phyloP scores from a whole-genome alignment of 495 filamentous ascomycete species.

The Aspergillus sclerotiicarbonarius region DNA sequence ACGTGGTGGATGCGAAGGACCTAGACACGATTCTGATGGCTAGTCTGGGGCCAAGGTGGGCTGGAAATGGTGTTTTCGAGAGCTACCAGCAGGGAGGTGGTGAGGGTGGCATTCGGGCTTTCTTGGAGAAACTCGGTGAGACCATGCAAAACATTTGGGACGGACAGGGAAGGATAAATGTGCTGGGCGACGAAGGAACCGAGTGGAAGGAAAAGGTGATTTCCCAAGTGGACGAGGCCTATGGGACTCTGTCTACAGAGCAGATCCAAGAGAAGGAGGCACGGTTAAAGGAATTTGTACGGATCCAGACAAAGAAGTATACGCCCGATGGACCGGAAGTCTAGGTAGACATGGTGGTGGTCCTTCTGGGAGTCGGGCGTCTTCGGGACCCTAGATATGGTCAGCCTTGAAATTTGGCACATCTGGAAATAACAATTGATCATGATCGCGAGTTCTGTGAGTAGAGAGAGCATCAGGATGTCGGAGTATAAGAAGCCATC shows the following conservation, averaged over 20 bases:
- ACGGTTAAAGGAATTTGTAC: conserved; percentile 30
- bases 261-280: conserved; percentile 27
- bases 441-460: too few species aligned
- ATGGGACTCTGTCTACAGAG: conserved; percentile 25
- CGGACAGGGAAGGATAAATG: conserved; percentile 40
- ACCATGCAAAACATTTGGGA: conserved; percentile 57
- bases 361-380: neutral
- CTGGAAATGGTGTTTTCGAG: conserved; percentile 57
- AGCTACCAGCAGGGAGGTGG: conserved; percentile 62
- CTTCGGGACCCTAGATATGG: neutral
- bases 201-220: conserved; percentile 37
- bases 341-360: neutral
- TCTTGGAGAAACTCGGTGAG: conserved; percentile 55
- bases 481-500: neutral
- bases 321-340: neutral
- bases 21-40: conserved; percentile 46
- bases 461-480: neutral
- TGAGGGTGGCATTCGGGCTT: conserved; percentile 50
- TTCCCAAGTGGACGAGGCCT: conserved; percentile 35
- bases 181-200: conserved; percentile 37
- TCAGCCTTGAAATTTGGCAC: neutral
- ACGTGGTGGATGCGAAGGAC: conserved; percentile 44
- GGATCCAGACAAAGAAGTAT: conserved; percentile 26
- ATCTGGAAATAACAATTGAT: too few species aligned
- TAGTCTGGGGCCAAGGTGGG: conserved; percentile 57